These are phyloP conservation scores for Stipa capillata DNA, from an alignment of 176 grass and related monocot species.

Conservation along the genomic window DNA sequence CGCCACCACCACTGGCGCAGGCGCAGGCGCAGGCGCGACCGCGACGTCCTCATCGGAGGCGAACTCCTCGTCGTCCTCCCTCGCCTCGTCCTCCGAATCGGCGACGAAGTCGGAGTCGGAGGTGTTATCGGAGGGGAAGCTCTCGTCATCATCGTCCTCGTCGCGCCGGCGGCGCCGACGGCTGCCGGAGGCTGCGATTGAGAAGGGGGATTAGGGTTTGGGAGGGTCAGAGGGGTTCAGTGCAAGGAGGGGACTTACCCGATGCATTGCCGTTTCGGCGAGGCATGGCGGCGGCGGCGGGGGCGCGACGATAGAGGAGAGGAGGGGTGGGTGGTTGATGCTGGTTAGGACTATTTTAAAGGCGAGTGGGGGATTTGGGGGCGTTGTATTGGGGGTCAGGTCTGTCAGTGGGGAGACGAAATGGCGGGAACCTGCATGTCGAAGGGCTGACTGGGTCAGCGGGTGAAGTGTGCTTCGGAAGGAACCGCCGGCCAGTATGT, in stretches of 20 bases:
- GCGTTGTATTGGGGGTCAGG: not conserved
- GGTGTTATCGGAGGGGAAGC: conserved; percentile 7
- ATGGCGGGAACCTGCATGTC: conserved; percentile 40
- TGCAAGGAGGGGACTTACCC: not conserved
- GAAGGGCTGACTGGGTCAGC: not conserved
- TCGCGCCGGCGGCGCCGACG: conserved; percentile 24
- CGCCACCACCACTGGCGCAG: not conserved
- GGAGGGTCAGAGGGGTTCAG: not conserved
- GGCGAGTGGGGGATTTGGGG: not conserved
- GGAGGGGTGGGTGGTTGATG: not conserved
- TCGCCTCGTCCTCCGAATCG: not conserved
- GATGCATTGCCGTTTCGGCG: conserved; percentile 1
- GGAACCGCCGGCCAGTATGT: not conserved
- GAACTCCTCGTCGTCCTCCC: conserved; percentile 18
- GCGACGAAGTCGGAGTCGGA: conserved; percentile 41
- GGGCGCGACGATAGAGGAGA: not conserved
- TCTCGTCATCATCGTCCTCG: not conserved
- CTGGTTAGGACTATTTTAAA: not conserved
- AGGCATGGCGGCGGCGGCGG: conserved; percentile 28
- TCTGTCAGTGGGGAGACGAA: not conserved
- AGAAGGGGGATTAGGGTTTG: not conserved
- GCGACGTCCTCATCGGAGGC: conserved; percentile 10
- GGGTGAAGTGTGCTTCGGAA: conserved; percentile 8
- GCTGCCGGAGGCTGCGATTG: conserved; percentile 14
- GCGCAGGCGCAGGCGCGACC: not conserved